These are phyloP conservation scores for Clitopilus hobsonii DNA, from an alignment of 768 basidiomycete species.

Conservation along the genomic window DNA sequence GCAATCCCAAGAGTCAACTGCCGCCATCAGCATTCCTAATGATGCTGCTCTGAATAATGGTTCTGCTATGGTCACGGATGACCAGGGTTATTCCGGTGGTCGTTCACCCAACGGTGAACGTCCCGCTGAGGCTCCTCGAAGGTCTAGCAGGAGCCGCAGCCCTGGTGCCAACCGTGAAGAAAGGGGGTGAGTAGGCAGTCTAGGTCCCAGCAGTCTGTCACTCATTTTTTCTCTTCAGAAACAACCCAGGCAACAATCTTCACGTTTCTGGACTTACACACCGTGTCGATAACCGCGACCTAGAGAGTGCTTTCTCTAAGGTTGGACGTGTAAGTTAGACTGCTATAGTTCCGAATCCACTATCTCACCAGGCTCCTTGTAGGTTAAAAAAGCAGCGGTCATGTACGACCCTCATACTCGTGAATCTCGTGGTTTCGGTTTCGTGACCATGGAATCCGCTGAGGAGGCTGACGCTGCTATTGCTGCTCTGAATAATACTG, in stretches of 20 bases:
- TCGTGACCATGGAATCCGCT: slow-evolving; percentile 64
- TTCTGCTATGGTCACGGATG: slow-evolving; percentile 45
- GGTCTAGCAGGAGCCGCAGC: slow-evolving; percentile 78
- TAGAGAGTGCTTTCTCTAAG: slow-evolving; percentile 86
- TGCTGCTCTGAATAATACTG: slow-evolving; percentile 75
- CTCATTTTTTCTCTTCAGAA: slow-evolving; percentile 1
- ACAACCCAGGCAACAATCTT: slow-evolving; percentile 54
- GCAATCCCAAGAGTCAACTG: slow-evolving; percentile 71
- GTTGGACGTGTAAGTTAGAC: slow-evolving; percentile 69
- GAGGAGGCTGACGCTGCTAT: slow-evolving; percentile 95
- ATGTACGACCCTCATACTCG: slow-evolving; percentile 71
- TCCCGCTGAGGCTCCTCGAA: slow-evolving; percentile 48
- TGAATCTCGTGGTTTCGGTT: slow-evolving; percentile 71
- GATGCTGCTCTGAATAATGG: slow-evolving; percentile 37
- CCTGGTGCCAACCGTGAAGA: slow-evolving; percentile 46
- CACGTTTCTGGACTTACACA: slow-evolving; percentile 57
- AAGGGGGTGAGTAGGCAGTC: slow-evolving; percentile 44
- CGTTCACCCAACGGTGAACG: slow-evolving; percentile 42
- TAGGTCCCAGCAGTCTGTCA: not conserved
- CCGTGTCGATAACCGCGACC: slow-evolving; percentile 72
- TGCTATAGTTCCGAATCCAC: not conserved
- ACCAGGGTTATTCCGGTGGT: slow-evolving; percentile 24
- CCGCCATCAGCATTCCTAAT: slow-evolving; percentile 68
- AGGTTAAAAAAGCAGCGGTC: slow-evolving; percentile 73
- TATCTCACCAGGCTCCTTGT: slow-evolving; percentile 1